Evolutionary conservation across 1,284 basidiomycete genomes (phyloP).

Genomic region (Malassezia vespertilionis): DNA sequence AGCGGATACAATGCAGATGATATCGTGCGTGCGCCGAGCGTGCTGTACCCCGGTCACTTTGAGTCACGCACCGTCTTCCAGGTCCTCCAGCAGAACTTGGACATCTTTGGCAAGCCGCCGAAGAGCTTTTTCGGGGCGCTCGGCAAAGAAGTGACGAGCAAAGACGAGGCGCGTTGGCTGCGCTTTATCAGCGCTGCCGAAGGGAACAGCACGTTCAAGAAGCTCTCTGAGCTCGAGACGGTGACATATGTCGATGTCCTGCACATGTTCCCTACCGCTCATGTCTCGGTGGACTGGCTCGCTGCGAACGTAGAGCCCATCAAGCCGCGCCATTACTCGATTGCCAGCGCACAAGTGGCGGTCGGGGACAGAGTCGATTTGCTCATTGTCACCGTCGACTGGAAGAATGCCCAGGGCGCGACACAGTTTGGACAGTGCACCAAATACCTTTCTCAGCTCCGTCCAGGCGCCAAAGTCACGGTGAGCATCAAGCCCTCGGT

Average conservation of each 20-base stretch:
- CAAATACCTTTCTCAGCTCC: slow-evolving; percentile 74
- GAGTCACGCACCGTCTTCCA: slow-evolving; percentile 88
- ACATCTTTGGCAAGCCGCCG: slow-evolving; percentile 87
- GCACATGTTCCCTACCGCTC: slow-evolving; percentile 66
- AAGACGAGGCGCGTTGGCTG: slow-evolving; percentile 68
- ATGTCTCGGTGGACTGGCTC: slow-evolving; percentile 64
- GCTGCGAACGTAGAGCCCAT: slow-evolving; percentile 64
- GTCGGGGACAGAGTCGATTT: slow-evolving; percentile 90
- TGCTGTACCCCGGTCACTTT: slow-evolving; percentile 47
- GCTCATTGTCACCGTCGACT: slow-evolving; percentile 90
- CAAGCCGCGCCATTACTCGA: slow-evolving; percentile 95
- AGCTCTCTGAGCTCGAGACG: slow-evolving; percentile 84
- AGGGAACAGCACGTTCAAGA: slow-evolving; percentile 84
- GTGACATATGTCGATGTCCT: slow-evolving; percentile 86
- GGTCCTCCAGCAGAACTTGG: slow-evolving; percentile 87
- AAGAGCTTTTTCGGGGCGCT: slow-evolving; percentile 91
- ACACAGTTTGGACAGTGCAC: slow-evolving; percentile 89
- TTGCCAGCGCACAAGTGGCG: slow-evolving; percentile 84
- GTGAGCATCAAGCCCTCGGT: slow-evolving; percentile 97
- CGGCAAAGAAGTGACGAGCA: slow-evolving; percentile 62
- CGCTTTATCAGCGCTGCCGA: slow-evolving; percentile 89
- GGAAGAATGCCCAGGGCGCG: slow-evolving; percentile 69
- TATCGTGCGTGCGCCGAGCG: slow-evolving; percentile 66
- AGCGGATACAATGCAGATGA: slow-evolving; percentile 75
- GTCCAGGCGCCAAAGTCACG: slow-evolving; percentile 80